Base-by-base conservation (phyloP, 2,329 filamentous ascomycete genomes). In the Pseudogymnoascus sp. region DNA sequence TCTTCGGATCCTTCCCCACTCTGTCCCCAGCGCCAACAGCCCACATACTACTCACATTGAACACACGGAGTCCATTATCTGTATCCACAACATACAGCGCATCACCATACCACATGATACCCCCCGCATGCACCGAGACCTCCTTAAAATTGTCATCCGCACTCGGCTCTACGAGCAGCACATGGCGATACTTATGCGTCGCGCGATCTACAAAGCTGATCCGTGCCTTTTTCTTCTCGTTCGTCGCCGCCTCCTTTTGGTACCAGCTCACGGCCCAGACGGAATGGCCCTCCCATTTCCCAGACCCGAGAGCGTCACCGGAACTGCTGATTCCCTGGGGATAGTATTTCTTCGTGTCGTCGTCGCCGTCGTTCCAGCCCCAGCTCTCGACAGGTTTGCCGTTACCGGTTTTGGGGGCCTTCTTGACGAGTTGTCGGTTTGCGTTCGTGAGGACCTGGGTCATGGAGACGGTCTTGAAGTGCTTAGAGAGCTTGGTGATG, bases 11-110 rank as follows among this genome's bases (percentile, higher is more conserved):
- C 65, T 74, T 74, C 19, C 73, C 73, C 6, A 74, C 70, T 1
- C 64, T 69, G 58, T 74, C 71, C 0, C 71, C 73, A 42, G 58
- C 62, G 1, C 67, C 70, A 11, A 75, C 73, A 59, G 72, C 65
- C 72, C 72, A 75, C 39, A 76, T 72, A 59, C 74, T 73, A n/a
- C 64, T 64, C 64, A 75, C 62, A 38, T 75, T 73, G 63, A 76
- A 76, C 1, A 74, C 73, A 1, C 74, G 70, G 42, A 75, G 70
- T 0, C 73, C 74, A 11, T 71, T 70, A 2, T 58, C 62, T 0
- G 73, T 75, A 63, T 75, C 74, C 1, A 75, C 71, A 2, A 75
- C 72, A 66, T 70, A 75, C 11, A 75, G 64, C 6, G 69, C 68
- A 58, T 73, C 67, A 3, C 72, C 73, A 52, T 75, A 76, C 74